phyloP scores from a whole-genome alignment of 2,329 filamentous ascomycete genomes.

The Hymenoscyphus infarciens region DNA sequence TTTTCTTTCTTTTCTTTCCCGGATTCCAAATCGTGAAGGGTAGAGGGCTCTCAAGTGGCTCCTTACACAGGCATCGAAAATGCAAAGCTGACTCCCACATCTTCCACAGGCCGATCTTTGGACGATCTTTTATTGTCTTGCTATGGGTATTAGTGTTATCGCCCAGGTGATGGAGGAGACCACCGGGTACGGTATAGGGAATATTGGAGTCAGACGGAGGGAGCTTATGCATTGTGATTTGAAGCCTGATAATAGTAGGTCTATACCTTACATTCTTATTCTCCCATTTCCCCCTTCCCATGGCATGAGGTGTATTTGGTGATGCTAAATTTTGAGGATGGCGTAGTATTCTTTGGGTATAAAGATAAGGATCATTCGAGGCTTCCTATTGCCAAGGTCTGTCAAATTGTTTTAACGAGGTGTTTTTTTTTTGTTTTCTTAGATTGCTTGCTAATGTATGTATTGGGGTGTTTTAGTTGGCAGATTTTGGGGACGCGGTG shows the following conservation, averaged over 20 bases:
- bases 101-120: constrained; percentile 12
- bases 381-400: constrained; percentile 12
- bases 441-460: not conserved
- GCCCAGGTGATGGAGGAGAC: constrained; percentile 8
- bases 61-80: not conserved
- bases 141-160: constrained; percentile 10
- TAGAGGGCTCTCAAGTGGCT: not conserved
- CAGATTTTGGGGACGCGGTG: constrained; percentile 17
- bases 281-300: not conserved
- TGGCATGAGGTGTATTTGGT: not conserved
- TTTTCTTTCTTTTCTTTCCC: too few species aligned
- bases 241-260: constrained; percentile 16
- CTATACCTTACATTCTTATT: too few species aligned
- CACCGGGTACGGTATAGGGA: not conserved
- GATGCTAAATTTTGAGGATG: not conserved
- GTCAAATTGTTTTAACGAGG: not conserved
- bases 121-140: constrained; percentile 14
- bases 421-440: not conserved
- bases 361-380: constrained; percentile 9
- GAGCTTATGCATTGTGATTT: constrained; percentile 16
- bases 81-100: not conserved
- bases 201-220: not conserved
- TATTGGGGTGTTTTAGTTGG: constrained; percentile 10
- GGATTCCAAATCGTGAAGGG: too few species aligned
- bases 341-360: constrained; percentile 14